Evolutionary conservation across 192 early-diverging fungal genomes (phyloP).

Genomic region (Chytriomyces sp.): DNA sequence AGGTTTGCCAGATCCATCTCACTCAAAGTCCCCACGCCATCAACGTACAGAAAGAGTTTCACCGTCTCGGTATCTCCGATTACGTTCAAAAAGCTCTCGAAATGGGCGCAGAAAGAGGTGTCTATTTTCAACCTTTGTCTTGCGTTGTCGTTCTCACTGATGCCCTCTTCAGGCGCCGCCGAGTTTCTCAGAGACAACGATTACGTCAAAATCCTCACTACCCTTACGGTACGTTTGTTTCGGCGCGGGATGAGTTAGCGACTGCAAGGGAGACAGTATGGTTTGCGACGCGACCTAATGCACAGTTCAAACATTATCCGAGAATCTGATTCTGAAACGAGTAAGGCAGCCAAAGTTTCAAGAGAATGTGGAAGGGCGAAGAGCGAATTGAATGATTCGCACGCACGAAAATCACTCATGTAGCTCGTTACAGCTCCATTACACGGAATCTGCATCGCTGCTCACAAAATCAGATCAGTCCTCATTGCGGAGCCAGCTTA

Average conservation of each 20-base stretch:
- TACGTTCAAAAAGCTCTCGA: constrained; percentile 29
- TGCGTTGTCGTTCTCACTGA: not conserved
- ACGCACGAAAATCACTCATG: not conserved
- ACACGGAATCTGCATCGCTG: constrained; percentile 1
- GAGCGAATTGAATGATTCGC: not conserved
- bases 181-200: constrained; percentile 1
- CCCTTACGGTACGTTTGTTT: constrained; percentile 15
- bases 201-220: constrained; percentile 19
- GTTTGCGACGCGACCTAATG: too few relatives aligned
- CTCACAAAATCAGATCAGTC: not conserved
- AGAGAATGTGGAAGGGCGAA: not conserved
- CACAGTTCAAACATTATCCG: too few relatives aligned
- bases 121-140: constrained; percentile 9
- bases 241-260: too few relatives aligned
- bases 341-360: not conserved
- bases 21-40: not conserved
- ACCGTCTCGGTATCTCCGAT: constrained; percentile 1
- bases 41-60: constrained; percentile 15
- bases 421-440: constrained; percentile 7
- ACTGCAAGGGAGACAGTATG: too few relatives aligned
- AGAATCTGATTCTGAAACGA: too few relatives aligned
- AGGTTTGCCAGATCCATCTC: not conserved
- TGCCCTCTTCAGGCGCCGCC: constrained; percentile 3
- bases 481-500: not conserved
- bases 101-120: constrained; percentile 20